Conservation (phyloP, 768 basidiomycete genomes). For the Nidularia sp. region DNA sequence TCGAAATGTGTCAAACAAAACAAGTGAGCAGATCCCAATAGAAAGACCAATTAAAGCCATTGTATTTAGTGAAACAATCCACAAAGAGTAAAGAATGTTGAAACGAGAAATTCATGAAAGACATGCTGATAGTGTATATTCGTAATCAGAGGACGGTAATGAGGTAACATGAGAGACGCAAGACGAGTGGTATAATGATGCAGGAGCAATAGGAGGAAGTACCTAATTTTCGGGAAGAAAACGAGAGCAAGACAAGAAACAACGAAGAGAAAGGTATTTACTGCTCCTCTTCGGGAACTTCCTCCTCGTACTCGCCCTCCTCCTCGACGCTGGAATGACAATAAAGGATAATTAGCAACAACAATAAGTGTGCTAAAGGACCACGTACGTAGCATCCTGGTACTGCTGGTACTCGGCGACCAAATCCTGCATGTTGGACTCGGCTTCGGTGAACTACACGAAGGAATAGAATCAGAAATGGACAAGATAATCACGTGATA, state of each 20-base stretch:
- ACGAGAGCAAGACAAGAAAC: constrained; percentile 7
- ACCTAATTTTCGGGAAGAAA: constrained; percentile 7
- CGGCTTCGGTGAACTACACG: constrained; percentile 88
- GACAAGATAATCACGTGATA: too few species aligned
- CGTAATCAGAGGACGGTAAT: constrained; percentile 13
- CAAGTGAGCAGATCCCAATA: background rate
- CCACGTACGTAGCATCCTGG: constrained; percentile 85
- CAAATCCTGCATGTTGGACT: constrained; percentile 99
- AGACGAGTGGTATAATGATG: constrained; percentile 5
- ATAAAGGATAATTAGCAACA: constrained; percentile 7
- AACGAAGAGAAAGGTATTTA: constrained; percentile 16
- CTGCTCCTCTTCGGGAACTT: constrained; percentile 58
- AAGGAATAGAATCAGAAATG: too few species aligned
- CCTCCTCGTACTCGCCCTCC: constrained; percentile 88
- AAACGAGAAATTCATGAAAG: constrained; percentile 27
- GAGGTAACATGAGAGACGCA: constrained; percentile 5
- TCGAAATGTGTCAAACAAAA: background rate
- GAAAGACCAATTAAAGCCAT: constrained; percentile 11
- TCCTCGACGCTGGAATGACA: constrained; percentile 62
- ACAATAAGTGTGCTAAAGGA: background rate
- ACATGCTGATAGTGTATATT: constrained; percentile 30
- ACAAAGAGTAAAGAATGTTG: constrained; percentile 20
- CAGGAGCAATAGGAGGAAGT: background rate
- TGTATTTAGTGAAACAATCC: constrained; percentile 26
- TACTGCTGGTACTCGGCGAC: constrained; percentile 98